These are phyloP conservation scores for Mycena vitilis DNA, from an alignment of 768 basidiomycete species.

Conservation along the genomic window DNA sequence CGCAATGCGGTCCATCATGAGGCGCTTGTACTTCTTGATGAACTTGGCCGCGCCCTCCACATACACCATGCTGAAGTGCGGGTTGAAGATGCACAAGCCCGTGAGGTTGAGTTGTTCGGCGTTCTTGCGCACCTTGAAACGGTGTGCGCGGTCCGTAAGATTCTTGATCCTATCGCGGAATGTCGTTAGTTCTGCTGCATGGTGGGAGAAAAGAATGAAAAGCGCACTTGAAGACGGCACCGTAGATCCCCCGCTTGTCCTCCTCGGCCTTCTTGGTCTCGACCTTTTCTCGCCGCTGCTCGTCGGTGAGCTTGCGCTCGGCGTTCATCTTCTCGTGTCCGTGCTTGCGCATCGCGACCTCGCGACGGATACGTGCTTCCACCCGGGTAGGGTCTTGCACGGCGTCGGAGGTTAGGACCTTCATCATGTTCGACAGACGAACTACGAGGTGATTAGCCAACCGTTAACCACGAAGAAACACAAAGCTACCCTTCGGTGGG, in stretches of 20 bases:
- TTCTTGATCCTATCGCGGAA: constrained; percentile 75
- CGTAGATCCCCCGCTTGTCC: constrained; percentile 86
- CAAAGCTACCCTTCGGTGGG: constrained; percentile 84
- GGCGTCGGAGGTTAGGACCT: constrained; percentile 95
- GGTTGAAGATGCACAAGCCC: constrained; percentile 92
- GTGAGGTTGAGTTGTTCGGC: constrained; percentile 91
- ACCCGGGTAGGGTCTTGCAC: constrained; percentile 98
- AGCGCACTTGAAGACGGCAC: constrained; percentile 93
- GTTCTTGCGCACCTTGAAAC: constrained; percentile 97
- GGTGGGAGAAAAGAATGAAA: background rate
- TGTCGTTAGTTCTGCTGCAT: background rate
- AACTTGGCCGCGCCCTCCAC: constrained; percentile 92
- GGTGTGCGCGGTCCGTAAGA: constrained; percentile 91
- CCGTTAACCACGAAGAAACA: background rate
- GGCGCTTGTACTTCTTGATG: constrained; percentile 86
- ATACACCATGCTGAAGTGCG: constrained; percentile 89
- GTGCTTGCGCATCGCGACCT: constrained; percentile 91
- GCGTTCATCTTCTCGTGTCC: constrained; percentile 94
- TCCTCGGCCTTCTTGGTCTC: constrained; percentile 89
- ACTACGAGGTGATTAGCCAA: constrained; percentile 59
- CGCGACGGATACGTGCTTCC: constrained; percentile 93
- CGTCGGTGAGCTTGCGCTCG: constrained; percentile 91
- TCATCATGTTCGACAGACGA: constrained; percentile 95
- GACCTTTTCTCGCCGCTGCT: constrained; percentile 87
- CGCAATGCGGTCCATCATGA: constrained; percentile 88